phyloP scores from a whole-genome alignment of 2,329 filamentous ascomycete genomes.

The Akanthomyces lecanii region DNA sequence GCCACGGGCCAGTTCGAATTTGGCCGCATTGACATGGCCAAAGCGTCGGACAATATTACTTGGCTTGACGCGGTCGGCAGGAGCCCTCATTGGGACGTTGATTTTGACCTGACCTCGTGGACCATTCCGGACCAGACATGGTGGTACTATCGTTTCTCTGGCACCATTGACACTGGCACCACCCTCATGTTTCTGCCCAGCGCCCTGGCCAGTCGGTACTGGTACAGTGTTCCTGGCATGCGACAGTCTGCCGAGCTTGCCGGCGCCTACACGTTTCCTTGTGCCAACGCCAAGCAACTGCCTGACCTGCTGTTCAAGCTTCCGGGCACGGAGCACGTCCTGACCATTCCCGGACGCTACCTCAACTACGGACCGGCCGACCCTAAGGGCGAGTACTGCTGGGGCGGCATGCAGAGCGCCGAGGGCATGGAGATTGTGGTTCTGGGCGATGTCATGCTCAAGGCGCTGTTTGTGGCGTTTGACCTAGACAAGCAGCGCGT shows the following conservation, averaged over 20 bases:
- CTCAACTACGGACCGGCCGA: conserved; percentile 52
- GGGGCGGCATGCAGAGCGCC: conserved; percentile 67
- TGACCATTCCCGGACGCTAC: conserved; percentile 51
- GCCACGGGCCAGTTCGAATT: conserved; percentile 49
- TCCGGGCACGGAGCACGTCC: conserved; percentile 43
- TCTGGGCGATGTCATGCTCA: conserved; percentile 75
- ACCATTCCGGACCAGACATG: conserved; percentile 47
- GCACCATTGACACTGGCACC: conserved; percentile 66
- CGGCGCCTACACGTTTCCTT: conserved; percentile 55
- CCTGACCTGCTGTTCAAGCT: conserved; percentile 55
- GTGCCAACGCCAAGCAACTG: conserved; percentile 47
- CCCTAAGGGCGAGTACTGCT: conserved; percentile 55
- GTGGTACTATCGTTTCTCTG: conserved; percentile 41
- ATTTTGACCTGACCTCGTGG: conserved; percentile 46
- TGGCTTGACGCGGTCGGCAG: conserved; percentile 36
- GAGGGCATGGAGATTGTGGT: conserved; percentile 52
- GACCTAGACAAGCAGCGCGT: conserved; percentile 44
- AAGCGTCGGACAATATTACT: conserved; percentile 38
- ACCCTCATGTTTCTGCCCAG: conserved; percentile 59
- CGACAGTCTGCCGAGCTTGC: conserved; percentile 39
- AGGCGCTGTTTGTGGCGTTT: conserved; percentile 71
- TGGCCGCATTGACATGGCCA: conserved; percentile 41
- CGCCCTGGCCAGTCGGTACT: conserved; percentile 57
- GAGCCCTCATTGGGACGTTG: conserved; percentile 38
- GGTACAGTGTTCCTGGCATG: conserved; percentile 49